A percentile compares a stretch with the other conserved stretches of the same genome.
These are phyloP conservation scores for Pseudogymnoascus sp. DNA, from an alignment of 2,329 filamentous ascomycete genomes.

Conservation along the genomic window DNA sequence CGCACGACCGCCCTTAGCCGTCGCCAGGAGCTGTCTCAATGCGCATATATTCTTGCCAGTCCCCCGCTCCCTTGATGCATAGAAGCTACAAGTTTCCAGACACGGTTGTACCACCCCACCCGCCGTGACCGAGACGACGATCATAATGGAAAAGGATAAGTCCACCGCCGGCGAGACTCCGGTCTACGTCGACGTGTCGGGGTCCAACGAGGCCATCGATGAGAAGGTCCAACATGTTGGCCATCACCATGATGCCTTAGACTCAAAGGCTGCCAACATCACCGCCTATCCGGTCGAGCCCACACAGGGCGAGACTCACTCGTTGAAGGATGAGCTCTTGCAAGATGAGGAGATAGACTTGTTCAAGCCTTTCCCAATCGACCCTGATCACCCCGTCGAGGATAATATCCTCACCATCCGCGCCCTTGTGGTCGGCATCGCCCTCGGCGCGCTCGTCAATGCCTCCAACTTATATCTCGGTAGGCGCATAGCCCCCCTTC, in stretches of 20 bases:
- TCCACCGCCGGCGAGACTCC: neutral
- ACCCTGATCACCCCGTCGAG: slow-evolving; percentile 38
- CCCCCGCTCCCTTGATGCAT: neutral
- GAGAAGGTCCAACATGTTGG: neutral
- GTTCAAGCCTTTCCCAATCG: slow-evolving; percentile 32
- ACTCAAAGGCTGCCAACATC: neutral
- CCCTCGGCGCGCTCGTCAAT: slow-evolving; percentile 53
- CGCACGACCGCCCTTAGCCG: slow-evolving; percentile 1
- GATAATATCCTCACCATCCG: slow-evolving; percentile 47
- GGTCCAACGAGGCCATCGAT: neutral
- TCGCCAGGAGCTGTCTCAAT: neutral
- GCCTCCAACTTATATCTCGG: slow-evolving; percentile 57
- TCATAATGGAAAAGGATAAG: slow-evolving; percentile 3
- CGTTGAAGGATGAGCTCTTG: slow-evolving; percentile 14
- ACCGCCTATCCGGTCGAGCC: neutral
- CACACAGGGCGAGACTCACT: slow-evolving; percentile 5
- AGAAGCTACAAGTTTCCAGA: slow-evolving; percentile 5
- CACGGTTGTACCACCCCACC: neutral
- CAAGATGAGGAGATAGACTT: slow-evolving; percentile 11
- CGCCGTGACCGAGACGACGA: slow-evolving; percentile 3
- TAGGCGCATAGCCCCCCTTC: slow-evolving; percentile 30
- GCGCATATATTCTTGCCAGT: slow-evolving; percentile 1
- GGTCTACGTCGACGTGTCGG: neutral
- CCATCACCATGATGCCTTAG: neutral
- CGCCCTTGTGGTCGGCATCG: slow-evolving; percentile 47